Conservation (phyloP, 176 grass and related monocot species). For the Cocos nucifera region DNA sequence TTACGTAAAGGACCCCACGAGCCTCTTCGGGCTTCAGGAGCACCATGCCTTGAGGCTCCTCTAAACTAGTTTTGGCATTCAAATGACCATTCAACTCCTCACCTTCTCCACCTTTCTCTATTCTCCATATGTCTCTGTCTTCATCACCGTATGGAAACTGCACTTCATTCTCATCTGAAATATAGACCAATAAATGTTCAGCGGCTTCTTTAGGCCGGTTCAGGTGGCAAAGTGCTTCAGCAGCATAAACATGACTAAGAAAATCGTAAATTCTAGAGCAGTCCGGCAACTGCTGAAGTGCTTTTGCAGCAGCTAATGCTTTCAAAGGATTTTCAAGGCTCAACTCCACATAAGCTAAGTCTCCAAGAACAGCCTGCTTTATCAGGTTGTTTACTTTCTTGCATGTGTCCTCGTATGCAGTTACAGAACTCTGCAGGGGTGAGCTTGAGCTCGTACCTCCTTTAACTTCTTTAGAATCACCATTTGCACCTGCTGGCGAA, state of each 20-base stretch:
- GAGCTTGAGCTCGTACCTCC: conserved; percentile 31
- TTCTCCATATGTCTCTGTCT: conserved; percentile 43
- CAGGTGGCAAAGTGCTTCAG: conserved; percentile 69
- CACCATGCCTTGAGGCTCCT: conserved; percentile 29
- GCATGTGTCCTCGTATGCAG: conserved; percentile 44
- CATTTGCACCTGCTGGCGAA: conserved; percentile 30
- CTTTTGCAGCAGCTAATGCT: conserved; percentile 54
- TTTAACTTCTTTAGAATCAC: conserved; percentile 36
- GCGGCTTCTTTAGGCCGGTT: conserved; percentile 59
- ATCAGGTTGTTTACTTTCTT: conserved; percentile 60
- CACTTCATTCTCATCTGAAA: conserved; percentile 45
- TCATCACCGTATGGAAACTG: conserved; percentile 58
- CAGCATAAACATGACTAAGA: conserved; percentile 61
- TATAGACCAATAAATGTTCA: conserved; percentile 57
- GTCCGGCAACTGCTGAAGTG: conserved; percentile 37
- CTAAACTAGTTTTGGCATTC: conserved; percentile 29
- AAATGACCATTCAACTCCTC: conserved; percentile 39
- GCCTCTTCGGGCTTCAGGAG: conserved; percentile 61
- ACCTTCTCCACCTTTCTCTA: conserved; percentile 61
- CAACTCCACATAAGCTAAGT: conserved; percentile 75
- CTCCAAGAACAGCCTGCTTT: conserved; percentile 58
- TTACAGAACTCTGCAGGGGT: conserved; percentile 52
- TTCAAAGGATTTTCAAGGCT: conserved; percentile 67
- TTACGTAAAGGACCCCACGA: conserved; percentile 54
- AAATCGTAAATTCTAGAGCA: conserved; percentile 73